phyloP scores from a whole-genome alignment of 208 protist genomes.

The Wallacemonas sp. region DNA sequence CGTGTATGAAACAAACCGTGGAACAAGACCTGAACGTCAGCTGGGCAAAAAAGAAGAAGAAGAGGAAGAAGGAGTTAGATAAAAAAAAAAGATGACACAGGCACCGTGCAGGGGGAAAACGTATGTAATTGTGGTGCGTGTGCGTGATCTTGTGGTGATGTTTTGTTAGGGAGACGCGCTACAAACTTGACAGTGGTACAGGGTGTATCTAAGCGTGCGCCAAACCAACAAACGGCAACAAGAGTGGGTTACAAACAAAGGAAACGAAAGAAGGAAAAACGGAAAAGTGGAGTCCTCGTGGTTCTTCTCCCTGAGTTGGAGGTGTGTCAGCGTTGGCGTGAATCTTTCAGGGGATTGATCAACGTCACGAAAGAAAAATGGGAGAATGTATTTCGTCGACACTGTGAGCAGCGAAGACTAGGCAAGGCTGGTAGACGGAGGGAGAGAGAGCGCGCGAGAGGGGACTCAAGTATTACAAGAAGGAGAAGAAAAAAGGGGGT shows the following conservation, averaged over 20 bases:
- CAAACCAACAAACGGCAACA: too few species aligned
- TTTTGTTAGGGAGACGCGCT: neutral
- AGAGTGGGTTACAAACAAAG: constrained; percentile 7
- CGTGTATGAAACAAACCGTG: constrained; percentile 7
- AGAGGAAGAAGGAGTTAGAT: constrained; percentile 4
- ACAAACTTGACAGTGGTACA: constrained; percentile 14
- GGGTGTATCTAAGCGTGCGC: neutral
- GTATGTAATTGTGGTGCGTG: neutral
- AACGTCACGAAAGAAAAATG: constrained; percentile 13
- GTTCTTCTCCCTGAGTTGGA: too few species aligned
- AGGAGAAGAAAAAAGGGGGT: constrained; percentile 21
- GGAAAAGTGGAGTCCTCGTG: constrained; percentile 12
- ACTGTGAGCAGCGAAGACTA: neutral
- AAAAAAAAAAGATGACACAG: constrained; percentile 22
- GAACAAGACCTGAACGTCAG: neutral
- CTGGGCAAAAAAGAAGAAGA: neutral
- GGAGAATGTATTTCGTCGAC: neutral
- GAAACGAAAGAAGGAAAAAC: constrained; percentile 21
- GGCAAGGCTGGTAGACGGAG: too few species aligned
- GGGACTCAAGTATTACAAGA: constrained; percentile 6
- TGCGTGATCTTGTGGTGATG: constrained; percentile 1
- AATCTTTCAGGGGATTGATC: constrained; percentile 13
- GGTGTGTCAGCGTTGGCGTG: constrained; percentile 17
- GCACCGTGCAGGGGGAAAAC: neutral
- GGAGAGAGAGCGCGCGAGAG: constrained; percentile 5